phyloP scores from a whole-genome alignment of 2,329 filamentous ascomycete genomes.

The Didymella lethalis region DNA sequence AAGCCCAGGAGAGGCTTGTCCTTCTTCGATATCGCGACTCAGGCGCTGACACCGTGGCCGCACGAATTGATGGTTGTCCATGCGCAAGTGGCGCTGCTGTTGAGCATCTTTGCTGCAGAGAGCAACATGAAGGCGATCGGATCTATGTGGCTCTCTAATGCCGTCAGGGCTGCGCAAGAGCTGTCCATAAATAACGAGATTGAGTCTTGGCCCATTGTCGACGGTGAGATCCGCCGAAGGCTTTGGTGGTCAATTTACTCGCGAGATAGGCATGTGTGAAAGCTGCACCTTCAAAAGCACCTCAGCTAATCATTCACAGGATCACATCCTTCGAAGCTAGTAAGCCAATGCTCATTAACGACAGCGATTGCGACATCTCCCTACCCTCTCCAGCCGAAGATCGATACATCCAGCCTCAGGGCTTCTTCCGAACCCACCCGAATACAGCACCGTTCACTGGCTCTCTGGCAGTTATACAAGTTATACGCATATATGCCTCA shows the following conservation, averaged over 20 bases:
- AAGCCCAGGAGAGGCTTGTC: constrained; percentile 65
- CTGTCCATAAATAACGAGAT: constrained; percentile 80
- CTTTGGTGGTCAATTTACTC: constrained; percentile 96
- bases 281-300: not conserved
- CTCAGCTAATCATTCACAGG: constrained; percentile 48
- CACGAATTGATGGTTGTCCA: constrained; percentile 80
- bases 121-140: constrained; percentile 85
- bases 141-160: constrained; percentile 83
- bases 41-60: constrained; percentile 80
- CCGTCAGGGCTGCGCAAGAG: constrained; percentile 82
- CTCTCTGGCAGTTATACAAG: constrained; percentile 80
- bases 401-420: constrained; percentile 69
- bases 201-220: constrained; percentile 75
- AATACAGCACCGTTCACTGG: constrained; percentile 65
- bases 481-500: constrained; percentile 78
- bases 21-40: constrained; percentile 75
- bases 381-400: constrained; percentile 85
- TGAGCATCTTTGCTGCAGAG: constrained; percentile 82
- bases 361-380: constrained; percentile 84
- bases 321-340: constrained; percentile 81
- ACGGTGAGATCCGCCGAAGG: constrained; percentile 84
- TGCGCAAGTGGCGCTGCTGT: constrained; percentile 74
- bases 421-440: constrained; percentile 51
- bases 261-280: constrained; percentile 72
- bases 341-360: constrained; percentile 81